These are phyloP conservation scores for Pythium volutum DNA, from an alignment of 352 stramenopile species.

Conservation along the genomic window DNA sequence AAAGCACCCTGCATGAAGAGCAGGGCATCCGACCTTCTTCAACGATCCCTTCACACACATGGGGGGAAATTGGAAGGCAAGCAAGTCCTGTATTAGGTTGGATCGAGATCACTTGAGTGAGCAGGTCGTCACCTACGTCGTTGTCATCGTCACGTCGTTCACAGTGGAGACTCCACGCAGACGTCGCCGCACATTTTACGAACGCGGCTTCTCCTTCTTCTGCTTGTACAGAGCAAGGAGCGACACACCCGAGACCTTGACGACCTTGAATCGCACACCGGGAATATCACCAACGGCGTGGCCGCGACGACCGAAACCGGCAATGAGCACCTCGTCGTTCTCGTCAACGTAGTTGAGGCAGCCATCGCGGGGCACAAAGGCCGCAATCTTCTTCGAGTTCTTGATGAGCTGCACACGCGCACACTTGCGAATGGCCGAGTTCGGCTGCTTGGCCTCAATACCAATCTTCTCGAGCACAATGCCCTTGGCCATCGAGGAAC, in stretches of 20 bases:
- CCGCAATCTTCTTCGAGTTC: constrained; percentile 99
- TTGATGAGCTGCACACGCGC: constrained; percentile 99
- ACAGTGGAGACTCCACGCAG: neutral
- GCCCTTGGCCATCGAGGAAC: constrained; percentile 99
- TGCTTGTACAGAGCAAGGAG: constrained; percentile 99
- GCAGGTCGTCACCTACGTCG: neutral
- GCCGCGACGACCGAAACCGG: constrained; percentile 98
- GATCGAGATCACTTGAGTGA: constrained; percentile 28
- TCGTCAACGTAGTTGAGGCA: constrained; percentile 99
- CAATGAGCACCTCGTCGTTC: constrained; percentile 99
- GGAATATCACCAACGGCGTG: constrained; percentile 99
- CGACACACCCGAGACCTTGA: constrained; percentile 99
- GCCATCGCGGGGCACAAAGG: constrained; percentile 99
- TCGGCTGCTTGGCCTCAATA: constrained; percentile 99
- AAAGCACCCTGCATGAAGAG: no score
- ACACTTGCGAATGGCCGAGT: constrained; percentile 99
- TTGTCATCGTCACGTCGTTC: neutral
- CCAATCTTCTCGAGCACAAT: constrained; percentile 99
- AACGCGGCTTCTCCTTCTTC: constrained; percentile 99
- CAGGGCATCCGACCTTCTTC: no score
- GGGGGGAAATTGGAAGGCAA: constrained; percentile 16
- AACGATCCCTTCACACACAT: no score
- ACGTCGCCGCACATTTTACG: constrained; percentile 82
- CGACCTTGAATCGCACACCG: constrained; percentile 99
- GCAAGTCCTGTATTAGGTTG: constrained; percentile 33